A percentile compares a stretch with the other conserved stretches of the same genome.
Evolutionary conservation across 257 asterid genomes (phyloP).

Genomic region (Pogostemon cablin): DNA sequence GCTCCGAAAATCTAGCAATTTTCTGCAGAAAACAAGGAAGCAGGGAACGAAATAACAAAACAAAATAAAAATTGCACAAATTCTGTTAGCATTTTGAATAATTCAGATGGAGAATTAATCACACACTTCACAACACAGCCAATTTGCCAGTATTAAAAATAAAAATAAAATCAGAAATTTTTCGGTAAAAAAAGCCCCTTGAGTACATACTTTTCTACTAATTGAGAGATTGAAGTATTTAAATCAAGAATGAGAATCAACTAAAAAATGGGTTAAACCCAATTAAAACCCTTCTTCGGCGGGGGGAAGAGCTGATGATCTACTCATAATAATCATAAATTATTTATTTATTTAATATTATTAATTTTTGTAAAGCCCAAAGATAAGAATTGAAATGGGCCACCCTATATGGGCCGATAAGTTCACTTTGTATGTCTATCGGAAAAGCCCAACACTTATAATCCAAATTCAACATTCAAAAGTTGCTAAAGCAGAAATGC

Average conservation of each 20-base stretch:
- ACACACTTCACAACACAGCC: not conserved
- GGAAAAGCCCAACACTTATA: not conserved
- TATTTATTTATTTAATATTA: too few species aligned
- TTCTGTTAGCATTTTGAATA: not conserved
- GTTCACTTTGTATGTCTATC: not conserved
- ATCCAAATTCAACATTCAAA: not conserved
- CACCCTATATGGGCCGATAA: conserved; percentile 10
- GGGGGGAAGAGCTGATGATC: too few species aligned
- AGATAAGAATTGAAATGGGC: not conserved
- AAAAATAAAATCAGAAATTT: not conserved
- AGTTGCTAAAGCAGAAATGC: conserved; percentile 2
- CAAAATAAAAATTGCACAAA: conserved; percentile 20
- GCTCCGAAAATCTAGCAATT: conserved; percentile 19
- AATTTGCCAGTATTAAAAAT: not conserved
- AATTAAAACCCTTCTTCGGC: too few species aligned
- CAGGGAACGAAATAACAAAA: not conserved
- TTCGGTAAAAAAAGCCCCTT: too few species aligned
- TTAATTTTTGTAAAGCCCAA: not conserved
- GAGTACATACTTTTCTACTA: too few species aligned
- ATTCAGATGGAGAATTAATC: not conserved
- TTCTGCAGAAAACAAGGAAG: conserved; percentile 30
- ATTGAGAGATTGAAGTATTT: too few species aligned
- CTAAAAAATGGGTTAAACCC: too few species aligned
- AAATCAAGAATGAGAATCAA: too few species aligned
- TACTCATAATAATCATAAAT: too few species aligned